Conservation (phyloP, 2,329 filamentous ascomycete species). For the Aaosphaeria arxii region DNA sequence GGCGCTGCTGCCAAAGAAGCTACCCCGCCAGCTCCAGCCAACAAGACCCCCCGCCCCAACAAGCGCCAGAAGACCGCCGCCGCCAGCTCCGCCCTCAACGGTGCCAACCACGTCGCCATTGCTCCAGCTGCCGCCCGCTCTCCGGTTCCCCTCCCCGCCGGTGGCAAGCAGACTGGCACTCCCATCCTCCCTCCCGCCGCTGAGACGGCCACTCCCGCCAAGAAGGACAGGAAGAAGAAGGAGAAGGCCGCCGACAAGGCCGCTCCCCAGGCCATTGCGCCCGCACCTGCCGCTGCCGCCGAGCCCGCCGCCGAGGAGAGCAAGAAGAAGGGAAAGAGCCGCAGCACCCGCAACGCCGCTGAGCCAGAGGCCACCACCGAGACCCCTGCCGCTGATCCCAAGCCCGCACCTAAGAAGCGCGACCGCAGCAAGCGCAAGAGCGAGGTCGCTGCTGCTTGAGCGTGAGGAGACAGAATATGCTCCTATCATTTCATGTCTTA, state of each 20-base stretch:
- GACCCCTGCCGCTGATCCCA: constrained; percentile 15
- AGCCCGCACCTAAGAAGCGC: constrained; percentile 23
- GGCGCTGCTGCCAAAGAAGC: constrained; percentile 25
- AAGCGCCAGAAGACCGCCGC: constrained; percentile 39
- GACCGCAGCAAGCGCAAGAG: constrained; percentile 34
- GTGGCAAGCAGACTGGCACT: background rate
- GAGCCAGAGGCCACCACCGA: constrained; percentile 22
- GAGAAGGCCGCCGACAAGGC: constrained; percentile 12
- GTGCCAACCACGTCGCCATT: constrained; percentile 6
- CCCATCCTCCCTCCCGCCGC: constrained; percentile 12
- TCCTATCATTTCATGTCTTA: too few species aligned
- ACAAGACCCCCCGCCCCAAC: constrained; percentile 30
- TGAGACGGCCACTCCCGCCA: constrained; percentile 12
- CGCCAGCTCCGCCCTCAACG: constrained; percentile 16
- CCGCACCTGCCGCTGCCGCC: constrained; percentile 19
- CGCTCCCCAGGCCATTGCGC: constrained; percentile 21
- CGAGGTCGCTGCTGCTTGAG: constrained; percentile 22
- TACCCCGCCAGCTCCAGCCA: constrained; percentile 30
- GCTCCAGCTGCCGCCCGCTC: constrained; percentile 9
- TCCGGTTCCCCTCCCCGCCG: constrained; percentile 23
- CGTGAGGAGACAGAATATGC: background rate
- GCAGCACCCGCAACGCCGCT: constrained; percentile 29
- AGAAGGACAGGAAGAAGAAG: constrained; percentile 34
- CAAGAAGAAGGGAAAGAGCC: constrained; percentile 35
- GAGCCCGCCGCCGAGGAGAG: constrained; percentile 29